Percentiles rank a stretch among this genome's conserved stretches.
Conservation (phyloP, 2,329 filamentous ascomycete species). For the Chaetoscypha palmicola region DNA sequence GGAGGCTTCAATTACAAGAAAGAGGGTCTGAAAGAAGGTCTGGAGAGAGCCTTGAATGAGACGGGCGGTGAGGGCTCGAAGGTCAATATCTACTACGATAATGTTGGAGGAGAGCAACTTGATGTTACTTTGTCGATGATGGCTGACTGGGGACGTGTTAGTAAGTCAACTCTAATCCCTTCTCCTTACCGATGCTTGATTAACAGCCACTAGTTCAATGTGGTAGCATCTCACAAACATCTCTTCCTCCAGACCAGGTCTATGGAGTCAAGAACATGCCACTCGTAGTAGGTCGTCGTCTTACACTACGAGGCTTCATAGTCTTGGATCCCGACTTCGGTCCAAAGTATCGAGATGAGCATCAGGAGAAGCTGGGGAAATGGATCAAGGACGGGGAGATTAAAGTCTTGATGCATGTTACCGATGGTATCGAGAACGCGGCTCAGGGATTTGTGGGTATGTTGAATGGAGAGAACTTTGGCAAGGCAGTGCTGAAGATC, state of each 20-base stretch:
- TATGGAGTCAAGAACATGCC: conserved; percentile 57
- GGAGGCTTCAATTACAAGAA: conserved; percentile 75
- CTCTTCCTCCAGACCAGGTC: conserved; percentile 42
- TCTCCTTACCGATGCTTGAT: not conserved
- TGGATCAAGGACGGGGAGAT: conserved; percentile 62
- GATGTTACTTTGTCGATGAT: conserved; percentile 57
- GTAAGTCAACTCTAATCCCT: conserved; percentile 8
- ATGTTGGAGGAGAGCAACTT: conserved; percentile 67
- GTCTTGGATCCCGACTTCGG: conserved; percentile 55
- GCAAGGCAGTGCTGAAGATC: conserved; percentile 55
- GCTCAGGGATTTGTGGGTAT: conserved; percentile 58
- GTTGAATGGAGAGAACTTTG: conserved; percentile 61
- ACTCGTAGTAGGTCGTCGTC: conserved; percentile 49
- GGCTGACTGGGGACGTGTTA: conserved; percentile 57
- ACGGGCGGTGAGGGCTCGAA: conserved; percentile 65
- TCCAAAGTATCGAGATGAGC: conserved; percentile 51
- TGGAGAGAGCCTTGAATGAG: conserved; percentile 42
- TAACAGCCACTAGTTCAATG: conserved; percentile 36
- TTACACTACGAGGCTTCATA: conserved; percentile 61
- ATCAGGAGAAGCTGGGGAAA: conserved; percentile 58
- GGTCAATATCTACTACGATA: conserved; percentile 77
- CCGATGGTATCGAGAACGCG: conserved; percentile 59
- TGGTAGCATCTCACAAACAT: conserved; percentile 63
- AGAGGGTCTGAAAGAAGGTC: conserved; percentile 55
- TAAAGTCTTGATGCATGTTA: conserved; percentile 52